Evolutionary conservation across 2,329 filamentous ascomycete genomes (phyloP).

Genomic region (Penicillium sp.): DNA sequence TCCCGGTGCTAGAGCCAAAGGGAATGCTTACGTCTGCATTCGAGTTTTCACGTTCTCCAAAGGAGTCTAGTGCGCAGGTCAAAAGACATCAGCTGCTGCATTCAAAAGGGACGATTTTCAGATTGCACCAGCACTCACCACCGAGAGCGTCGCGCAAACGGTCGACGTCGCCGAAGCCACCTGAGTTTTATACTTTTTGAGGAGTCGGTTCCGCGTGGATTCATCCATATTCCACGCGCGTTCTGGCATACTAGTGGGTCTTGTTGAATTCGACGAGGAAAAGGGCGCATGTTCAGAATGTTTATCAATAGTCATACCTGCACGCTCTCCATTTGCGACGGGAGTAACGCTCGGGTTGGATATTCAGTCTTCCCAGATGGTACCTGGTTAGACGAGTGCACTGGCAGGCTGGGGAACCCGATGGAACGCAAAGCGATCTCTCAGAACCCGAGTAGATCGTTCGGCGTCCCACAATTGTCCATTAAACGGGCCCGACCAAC

Average conservation of each 20-base stretch:
- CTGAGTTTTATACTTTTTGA: constrained; percentile 51
- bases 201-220: constrained; percentile 43
- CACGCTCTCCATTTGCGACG: constrained; percentile 31
- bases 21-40: constrained; percentile 49
- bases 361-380: constrained; percentile 10
- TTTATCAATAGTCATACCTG: constrained; percentile 42
- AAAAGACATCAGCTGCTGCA: constrained; percentile 12
- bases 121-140: constrained; percentile 36
- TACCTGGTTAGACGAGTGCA: constrained; percentile 2
- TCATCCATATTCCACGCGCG: constrained; percentile 41
- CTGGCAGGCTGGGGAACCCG: constrained; percentile 48
- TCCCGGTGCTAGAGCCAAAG: neutral
- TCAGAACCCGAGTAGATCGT: constrained; percentile 51
- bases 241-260: constrained; percentile 35
- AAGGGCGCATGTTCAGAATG: constrained; percentile 45
- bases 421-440: constrained; percentile 57
- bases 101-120: neutral
- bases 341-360: neutral
- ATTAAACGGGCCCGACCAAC: constrained; percentile 35
- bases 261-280: constrained; percentile 35
- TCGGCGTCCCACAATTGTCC: constrained; percentile 53
- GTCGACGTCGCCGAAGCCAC: constrained; percentile 49
- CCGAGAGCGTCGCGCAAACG: constrained; percentile 47
- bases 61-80: constrained; percentile 39
- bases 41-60: constrained; percentile 53